Conservation (phyloP, 148 eudicot genomes). For the Beta vulgaris region DNA sequence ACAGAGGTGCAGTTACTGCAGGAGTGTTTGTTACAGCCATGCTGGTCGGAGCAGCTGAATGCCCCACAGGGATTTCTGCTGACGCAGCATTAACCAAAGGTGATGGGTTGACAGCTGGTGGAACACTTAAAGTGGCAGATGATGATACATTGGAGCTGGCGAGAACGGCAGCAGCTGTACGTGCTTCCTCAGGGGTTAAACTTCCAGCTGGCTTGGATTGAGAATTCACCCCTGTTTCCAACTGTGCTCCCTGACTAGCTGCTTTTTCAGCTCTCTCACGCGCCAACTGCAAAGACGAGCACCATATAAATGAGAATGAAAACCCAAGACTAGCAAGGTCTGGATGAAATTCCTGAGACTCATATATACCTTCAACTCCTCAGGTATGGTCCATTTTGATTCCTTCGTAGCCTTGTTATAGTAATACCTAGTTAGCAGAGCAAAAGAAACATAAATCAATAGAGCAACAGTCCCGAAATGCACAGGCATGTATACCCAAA, state of each 20-base stretch:
- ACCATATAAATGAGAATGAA: neutral
- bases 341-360: neutral
- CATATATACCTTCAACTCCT: conserved; percentile 72
- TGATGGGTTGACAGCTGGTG: conserved; percentile 48
- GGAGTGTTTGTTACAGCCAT: conserved; percentile 33
- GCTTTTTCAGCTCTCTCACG: conserved; percentile 81
- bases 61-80: conserved; percentile 34
- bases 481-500: neutral
- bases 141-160: conserved; percentile 39
- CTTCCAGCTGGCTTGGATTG: conserved; percentile 33
- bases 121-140: conserved; percentile 33
- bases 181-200: conserved; percentile 42
- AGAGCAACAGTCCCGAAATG: neutral
- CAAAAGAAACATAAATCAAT: neutral
- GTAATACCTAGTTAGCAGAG: conserved; percentile 64
- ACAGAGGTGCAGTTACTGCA: conserved; percentile 33
- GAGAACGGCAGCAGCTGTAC: conserved; percentile 35
- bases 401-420: conserved; percentile 89
- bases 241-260: conserved; percentile 39
- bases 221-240: conserved; percentile 33
- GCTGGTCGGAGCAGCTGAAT: conserved; percentile 28
- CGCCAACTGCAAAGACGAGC: conserved; percentile 55
- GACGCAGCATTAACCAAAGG: conserved; percentile 41
- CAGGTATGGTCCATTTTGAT: conserved; percentile 95
- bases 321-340: neutral